Evolutionary conservation across 179 eudicot species (phyloP).

Genomic region (Spergularia azorica): DNA sequence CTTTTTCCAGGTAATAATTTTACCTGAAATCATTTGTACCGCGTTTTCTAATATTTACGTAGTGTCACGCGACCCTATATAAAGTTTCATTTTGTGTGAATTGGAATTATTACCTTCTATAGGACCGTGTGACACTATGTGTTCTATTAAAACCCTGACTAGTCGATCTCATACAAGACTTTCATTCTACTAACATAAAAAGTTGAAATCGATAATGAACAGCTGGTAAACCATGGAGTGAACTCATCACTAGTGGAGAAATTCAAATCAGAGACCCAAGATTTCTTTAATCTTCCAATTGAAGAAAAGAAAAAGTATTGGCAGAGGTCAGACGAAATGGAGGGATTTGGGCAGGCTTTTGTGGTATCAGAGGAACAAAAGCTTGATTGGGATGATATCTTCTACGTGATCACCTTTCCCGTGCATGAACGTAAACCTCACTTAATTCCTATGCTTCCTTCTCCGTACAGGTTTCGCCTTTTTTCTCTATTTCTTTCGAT

Average conservation of each 20-base stretch:
- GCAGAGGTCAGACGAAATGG: conserved; percentile 23
- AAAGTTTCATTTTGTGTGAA: too few species aligned
- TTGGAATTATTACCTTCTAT: too few species aligned
- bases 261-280: conserved; percentile 24
- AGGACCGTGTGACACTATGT: too few species aligned
- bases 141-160: too few species aligned
- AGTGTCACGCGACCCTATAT: too few species aligned
- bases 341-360: conserved; percentile 45
- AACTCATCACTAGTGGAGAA: conserved; percentile 16
- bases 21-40: too few species aligned
- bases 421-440: conserved; percentile 17
- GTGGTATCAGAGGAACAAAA: conserved; percentile 41
- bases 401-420: conserved; percentile 33
- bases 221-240: conserved; percentile 51
- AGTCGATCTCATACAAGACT: too few species aligned
- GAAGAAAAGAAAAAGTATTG: conserved; percentile 35
- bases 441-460: conserved; percentile 27
- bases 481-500: too few species aligned
- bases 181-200: too few species aligned
- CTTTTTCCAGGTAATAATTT: conserved; percentile 48
- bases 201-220: not conserved
- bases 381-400: conserved; percentile 38
- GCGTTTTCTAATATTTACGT: too few species aligned
- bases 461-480: conserved; percentile 19
- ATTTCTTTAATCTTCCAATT: conserved; percentile 34